Evolutionary conservation across 2,329 filamentous ascomycete genomes (phyloP), one percentile per base, ranked within the genome.

Genomic region (Fusarium nygamai): DNA sequence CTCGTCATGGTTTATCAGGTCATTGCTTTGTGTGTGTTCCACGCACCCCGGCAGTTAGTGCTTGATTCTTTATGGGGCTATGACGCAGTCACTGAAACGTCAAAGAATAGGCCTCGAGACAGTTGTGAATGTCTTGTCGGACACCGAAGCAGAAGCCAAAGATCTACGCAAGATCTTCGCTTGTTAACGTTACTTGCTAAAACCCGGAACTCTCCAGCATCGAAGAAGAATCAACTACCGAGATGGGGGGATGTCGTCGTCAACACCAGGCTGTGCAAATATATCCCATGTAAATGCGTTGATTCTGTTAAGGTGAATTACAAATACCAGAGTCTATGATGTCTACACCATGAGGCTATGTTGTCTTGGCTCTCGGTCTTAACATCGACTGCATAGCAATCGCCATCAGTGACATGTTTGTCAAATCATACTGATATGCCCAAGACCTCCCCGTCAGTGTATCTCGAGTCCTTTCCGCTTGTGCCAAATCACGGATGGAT

Each of bases 1-100:
- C 65, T 69, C 41, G 62, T 46, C 47, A 62, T 50, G 43, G 47
- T 48, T 67, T 34, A 53, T 67, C 39, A 51, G 34, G 41, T 44
- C 64, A 69, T 46, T 44, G n/a, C 27, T 50, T 44, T 33, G 64
- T 46, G 50, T 68, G 50, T 72, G 36, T 57, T 68, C 72, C 72
- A 63, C 31, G 20, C 56, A 72, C 72, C 64, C 72, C 72, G 72
- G 64, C 34, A 62, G 20, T 72, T 68, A 51, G 61, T 61, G 33
- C 39, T 48, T 43, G 54, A 43, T 56, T 67, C 64, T 59, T 50
- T 46, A 75, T 47, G 63, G 71, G 68, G 72, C 72, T 66, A 74
- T 74, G 72, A 74, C 72, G 72, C 72, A 74, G 65, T 38, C 38
- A 56, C 36, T 69, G 59, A 67, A 69, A 64, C 67, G 59, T 72